Evolutionary conservation across 768 basidiomycete species (phyloP).

Genomic region (Hortiboletus flavorubellus): DNA sequence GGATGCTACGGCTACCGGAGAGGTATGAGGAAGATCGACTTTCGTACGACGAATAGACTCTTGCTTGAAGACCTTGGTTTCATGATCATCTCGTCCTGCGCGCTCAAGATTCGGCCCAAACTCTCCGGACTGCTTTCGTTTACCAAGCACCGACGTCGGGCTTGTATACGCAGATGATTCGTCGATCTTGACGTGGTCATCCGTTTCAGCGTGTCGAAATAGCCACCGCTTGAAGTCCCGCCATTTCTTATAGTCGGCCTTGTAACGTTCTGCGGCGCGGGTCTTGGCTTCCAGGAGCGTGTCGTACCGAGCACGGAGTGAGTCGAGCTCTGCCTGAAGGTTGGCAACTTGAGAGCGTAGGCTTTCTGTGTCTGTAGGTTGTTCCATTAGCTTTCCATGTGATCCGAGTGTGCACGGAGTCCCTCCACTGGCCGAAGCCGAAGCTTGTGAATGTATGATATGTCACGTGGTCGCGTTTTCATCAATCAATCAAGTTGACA

Average conservation of each 20-base stretch:
- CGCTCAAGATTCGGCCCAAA: constrained; percentile 13
- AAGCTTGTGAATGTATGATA: not conserved
- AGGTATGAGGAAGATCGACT: not conserved
- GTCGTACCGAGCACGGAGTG: constrained; percentile 43
- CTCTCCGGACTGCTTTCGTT: constrained; percentile 27
- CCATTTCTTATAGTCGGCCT: constrained; percentile 54
- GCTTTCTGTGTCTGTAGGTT: not conserved
- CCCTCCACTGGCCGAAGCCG: not conserved
- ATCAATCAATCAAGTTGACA: no score
- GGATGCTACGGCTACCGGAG: not conserved
- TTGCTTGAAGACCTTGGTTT: constrained; percentile 1
- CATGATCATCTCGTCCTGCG: constrained; percentile 4
- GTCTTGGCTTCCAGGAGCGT: constrained; percentile 41
- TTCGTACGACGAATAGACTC: not conserved
- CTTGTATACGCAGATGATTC: constrained; percentile 28
- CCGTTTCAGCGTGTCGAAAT: constrained; percentile 33
- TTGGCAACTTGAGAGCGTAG: constrained; percentile 12
- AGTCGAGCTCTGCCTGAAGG: constrained; percentile 33
- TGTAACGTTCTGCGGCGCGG: constrained; percentile 45
- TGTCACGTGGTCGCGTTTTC: constrained; percentile 25
- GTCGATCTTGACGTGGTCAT: constrained; percentile 28
- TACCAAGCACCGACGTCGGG: constrained; percentile 21
- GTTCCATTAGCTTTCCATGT: constrained; percentile 2
- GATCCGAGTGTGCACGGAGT: not conserved
- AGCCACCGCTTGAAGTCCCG: constrained; percentile 43